Base-by-base conservation (phyloP, 148 eudicot species). In the Tetragonia tetragonoides region DNA sequence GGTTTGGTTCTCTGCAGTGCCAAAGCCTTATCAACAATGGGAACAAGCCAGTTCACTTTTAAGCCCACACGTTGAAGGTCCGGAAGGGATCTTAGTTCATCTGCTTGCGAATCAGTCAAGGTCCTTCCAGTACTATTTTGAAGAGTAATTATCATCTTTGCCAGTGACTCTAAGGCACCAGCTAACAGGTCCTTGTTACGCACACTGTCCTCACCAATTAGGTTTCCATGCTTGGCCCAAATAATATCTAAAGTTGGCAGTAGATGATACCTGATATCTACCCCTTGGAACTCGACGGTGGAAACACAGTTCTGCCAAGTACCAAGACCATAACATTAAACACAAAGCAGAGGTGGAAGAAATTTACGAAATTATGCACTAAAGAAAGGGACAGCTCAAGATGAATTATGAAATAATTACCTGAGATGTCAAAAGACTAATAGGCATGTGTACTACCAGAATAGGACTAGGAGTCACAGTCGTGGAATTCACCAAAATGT, bases 111-210 rank as follows among this genome's bases (percentile, higher is more conserved):
- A 40, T 66, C 54, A n/a, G 77, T 73, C 53, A 79, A 66, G 40
- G n/a, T 73, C 60, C 77, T 73, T 42, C 56, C 44, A 28, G 73
- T 73, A 16, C 37, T 79, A 34, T 73, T 73, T 34, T 79, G 24
- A 37, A 79, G 72, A 41, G 56, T 79, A 9, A 53, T 66, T 38
- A 51, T 23, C n/a, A 79, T 71, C 66, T 66, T 60, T 54, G 81
- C 81, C 39, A 73, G 40, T 44, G 44, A 75, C 59, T 79, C 81
- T 42, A 79, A 73, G 23, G 72, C 77, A 56, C 73, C 6, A 40
- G 56, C 72, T 73, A 72, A 60, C 41, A 65, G 53, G 6, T 42
- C 21, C 51, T 78, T 70, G 70, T 8, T 73, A 3, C 63, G 57
- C 14, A 73, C 53, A 16, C 77, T 79, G 5, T 73, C 18, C 12